Conservation (phyloP, 306 rosid species). For the Citrullus mucosospermus region DNA sequence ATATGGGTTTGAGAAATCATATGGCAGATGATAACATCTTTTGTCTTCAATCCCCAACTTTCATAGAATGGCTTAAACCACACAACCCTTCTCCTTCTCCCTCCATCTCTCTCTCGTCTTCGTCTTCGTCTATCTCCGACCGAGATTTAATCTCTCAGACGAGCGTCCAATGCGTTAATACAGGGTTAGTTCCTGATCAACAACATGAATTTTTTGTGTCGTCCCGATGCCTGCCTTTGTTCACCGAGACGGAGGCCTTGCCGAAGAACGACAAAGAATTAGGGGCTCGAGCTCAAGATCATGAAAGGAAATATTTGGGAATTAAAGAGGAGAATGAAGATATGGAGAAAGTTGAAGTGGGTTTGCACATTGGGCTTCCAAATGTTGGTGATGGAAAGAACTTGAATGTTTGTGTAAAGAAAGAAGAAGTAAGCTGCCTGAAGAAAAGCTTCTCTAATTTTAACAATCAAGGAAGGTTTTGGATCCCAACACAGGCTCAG, state of each 20-base stretch:
- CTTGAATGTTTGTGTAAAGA: slow-evolving; percentile 24
- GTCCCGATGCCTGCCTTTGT: slow-evolving; percentile 39
- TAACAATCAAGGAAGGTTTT: slow-evolving; percentile 60
- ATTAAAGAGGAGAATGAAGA: slow-evolving; percentile 33
- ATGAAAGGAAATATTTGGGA: background rate
- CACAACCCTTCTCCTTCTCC: slow-evolving; percentile 19
- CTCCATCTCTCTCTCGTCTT: slow-evolving; percentile 15
- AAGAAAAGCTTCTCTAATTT: slow-evolving; percentile 34
- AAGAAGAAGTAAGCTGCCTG: slow-evolving; percentile 17
- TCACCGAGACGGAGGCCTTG: slow-evolving; percentile 17
- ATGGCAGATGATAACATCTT: slow-evolving; percentile 26
- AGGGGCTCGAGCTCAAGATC: background rate
- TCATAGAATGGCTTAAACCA: slow-evolving; percentile 95
- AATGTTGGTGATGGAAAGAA: slow-evolving; percentile 13
- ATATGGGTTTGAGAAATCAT: slow-evolving; percentile 56
- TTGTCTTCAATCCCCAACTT: slow-evolving; percentile 57
- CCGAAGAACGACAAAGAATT: slow-evolving; percentile 23
- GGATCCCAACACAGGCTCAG: slow-evolving; percentile 96
- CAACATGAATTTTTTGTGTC: background rate
- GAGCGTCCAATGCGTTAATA: slow-evolving; percentile 18
- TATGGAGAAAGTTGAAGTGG: slow-evolving; percentile 43
- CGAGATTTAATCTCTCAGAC: slow-evolving; percentile 15
- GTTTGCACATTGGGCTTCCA: slow-evolving; percentile 82
- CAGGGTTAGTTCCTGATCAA: background rate
- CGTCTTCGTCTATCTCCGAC: slow-evolving; percentile 9